These are phyloP conservation scores for Solanum chiquidenum DNA, from an alignment of 257 asterid species.

Conservation along the genomic window DNA sequence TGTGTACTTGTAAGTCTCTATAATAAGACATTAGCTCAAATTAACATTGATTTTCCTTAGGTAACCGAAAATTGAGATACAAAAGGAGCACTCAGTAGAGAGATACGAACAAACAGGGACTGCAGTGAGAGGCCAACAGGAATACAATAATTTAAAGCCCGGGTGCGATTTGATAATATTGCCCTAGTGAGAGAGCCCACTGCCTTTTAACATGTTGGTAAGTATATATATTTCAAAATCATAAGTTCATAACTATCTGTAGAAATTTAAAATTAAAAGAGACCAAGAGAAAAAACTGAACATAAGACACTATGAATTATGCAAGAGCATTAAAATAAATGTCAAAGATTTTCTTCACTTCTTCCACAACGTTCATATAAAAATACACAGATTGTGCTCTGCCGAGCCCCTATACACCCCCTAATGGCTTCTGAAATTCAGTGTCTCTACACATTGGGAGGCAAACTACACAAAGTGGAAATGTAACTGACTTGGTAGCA, in stretches of 20 bases:
- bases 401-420: background rate
- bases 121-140: background rate
- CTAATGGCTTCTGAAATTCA: background rate
- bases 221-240: background rate
- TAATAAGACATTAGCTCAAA: background rate
- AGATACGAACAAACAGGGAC: background rate
- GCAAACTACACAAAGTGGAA: background rate
- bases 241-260: background rate
- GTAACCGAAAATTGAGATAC: background rate
- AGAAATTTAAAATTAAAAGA: background rate
- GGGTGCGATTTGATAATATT: background rate
- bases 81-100: background rate
- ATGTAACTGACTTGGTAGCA: background rate
- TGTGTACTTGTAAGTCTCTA: background rate
- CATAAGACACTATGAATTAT: background rate
- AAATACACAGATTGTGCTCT: background rate
- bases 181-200: background rate
- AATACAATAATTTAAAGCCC: background rate
- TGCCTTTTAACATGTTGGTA: background rate
- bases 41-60: background rate
- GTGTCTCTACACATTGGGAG: background rate
- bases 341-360: background rate
- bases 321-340: background rate
- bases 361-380: background rate
- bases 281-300: background rate